Percentiles rank a stretch among this genome's conserved stretches.
These are phyloP conservation scores for Xylaria sp. DNA, from an alignment of 2,329 filamentous ascomycete species.

Conservation along the genomic window DNA sequence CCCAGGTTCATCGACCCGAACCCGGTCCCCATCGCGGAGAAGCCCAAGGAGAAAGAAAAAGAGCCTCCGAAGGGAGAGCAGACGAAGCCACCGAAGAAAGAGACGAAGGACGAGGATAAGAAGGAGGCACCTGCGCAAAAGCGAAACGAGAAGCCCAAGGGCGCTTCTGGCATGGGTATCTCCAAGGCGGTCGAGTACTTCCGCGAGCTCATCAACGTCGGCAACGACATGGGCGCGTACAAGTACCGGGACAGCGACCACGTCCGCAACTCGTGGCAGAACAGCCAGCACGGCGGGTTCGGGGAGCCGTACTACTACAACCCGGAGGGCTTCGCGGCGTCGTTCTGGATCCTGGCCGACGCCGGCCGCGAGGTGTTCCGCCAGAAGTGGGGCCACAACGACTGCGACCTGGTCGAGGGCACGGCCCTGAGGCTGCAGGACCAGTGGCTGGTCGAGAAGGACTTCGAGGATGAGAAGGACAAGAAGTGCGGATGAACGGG, in stretches of 20 bases:
- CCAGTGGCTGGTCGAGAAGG: slow-evolving; percentile 36
- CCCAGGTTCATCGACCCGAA: slow-evolving; percentile 40
- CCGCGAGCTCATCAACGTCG: slow-evolving; percentile 31
- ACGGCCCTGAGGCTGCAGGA: slow-evolving; percentile 34
- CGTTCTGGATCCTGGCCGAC: slow-evolving; percentile 49
- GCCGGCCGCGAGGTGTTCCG: slow-evolving; percentile 45
- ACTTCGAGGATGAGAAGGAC: slow-evolving; percentile 26
- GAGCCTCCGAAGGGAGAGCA: slow-evolving; percentile 28
- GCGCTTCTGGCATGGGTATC: slow-evolving; percentile 10
- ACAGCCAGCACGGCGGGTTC: slow-evolving; percentile 51
- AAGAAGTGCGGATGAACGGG: background rate
- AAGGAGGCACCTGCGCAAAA: slow-evolving; percentile 10
- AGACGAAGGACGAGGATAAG: slow-evolving; percentile 16
- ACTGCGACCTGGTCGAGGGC: slow-evolving; percentile 31
- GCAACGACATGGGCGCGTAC: slow-evolving; percentile 36
- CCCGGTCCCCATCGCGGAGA: slow-evolving; percentile 30
- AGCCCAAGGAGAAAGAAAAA: slow-evolving; percentile 23
- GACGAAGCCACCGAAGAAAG: slow-evolving; percentile 20
- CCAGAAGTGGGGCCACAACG: slow-evolving; percentile 36
- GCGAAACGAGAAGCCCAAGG: slow-evolving; percentile 11
- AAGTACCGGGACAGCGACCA: slow-evolving; percentile 32
- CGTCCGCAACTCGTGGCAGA: slow-evolving; percentile 56
- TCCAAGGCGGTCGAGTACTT: slow-evolving; percentile 35
- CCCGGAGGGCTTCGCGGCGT: slow-evolving; percentile 47
- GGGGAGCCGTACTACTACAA: slow-evolving; percentile 58